Conservation (phyloP, 306 rosid species). For the Prunus persica region DNA sequence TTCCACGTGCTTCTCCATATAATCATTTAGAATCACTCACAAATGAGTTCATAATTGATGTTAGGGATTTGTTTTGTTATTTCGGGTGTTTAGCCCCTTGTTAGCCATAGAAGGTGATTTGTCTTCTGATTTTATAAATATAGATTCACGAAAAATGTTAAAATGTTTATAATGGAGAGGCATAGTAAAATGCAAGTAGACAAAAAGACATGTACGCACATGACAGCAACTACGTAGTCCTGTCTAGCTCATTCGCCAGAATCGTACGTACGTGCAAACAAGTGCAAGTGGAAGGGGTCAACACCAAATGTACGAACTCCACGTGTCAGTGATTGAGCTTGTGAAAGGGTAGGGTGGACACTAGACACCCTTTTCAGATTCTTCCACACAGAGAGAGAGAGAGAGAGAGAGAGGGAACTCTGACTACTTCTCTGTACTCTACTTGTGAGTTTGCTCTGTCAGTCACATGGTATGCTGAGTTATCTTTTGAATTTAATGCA, state of each 20-base stretch:
- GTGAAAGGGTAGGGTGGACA: background rate
- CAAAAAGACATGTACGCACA: background rate
- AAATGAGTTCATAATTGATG: no score
- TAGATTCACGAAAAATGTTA: no score
- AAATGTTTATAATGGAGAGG: no score
- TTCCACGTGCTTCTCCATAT: accelerated
- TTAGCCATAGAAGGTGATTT: no score
- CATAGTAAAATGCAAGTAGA: background rate
- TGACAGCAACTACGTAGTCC: background rate
- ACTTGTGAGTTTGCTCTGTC: no score
- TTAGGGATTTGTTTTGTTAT: no score
- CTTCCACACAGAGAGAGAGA: background rate
- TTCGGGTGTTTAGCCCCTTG: no score
- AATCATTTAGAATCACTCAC: no score
- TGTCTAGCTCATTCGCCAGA: background rate
- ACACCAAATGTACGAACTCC: background rate
- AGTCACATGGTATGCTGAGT: no score
- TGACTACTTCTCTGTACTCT: no score
- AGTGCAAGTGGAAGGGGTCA: background rate
- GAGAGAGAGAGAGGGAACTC: background rate
- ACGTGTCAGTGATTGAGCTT: background rate
- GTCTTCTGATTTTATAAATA: no score
- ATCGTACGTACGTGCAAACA: background rate
- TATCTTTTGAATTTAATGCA: no score
- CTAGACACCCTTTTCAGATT: background rate